A percentile compares a stretch with the other conserved stretches of the same genome.
phyloP scores from a whole-genome alignment of 805 yeast species.

The Metschnikowia matae region DNA sequence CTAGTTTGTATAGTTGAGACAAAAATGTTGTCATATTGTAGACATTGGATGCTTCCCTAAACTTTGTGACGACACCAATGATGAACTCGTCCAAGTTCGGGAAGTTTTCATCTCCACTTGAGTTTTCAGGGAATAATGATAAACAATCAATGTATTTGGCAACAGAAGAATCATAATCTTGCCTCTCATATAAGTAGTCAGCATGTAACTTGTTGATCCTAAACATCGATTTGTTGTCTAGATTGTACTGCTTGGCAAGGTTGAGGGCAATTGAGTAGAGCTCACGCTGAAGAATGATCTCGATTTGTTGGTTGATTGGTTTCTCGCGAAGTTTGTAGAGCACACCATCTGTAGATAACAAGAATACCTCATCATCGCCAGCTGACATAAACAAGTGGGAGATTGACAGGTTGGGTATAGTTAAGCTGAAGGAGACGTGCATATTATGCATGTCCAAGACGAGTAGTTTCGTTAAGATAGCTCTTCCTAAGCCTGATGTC shows the following conservation, averaged over 20 bases:
- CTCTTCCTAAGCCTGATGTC: slow-evolving; percentile 9
- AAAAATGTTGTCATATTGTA: slow-evolving; percentile 59
- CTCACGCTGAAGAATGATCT: slow-evolving; percentile 63
- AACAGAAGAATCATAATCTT: slow-evolving; percentile 65
- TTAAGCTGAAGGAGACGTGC: slow-evolving; percentile 63
- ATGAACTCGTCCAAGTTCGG: slow-evolving; percentile 28
- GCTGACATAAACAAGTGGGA: slow-evolving; percentile 48
- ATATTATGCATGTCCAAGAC: slow-evolving; percentile 69
- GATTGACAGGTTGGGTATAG: slow-evolving; percentile 60
- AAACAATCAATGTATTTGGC: slow-evolving; percentile 59
- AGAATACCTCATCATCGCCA: slow-evolving; percentile 50
- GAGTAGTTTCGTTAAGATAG: slow-evolving; percentile 50
- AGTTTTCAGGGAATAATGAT: slow-evolving; percentile 17
- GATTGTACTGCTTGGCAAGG: slow-evolving; percentile 46
- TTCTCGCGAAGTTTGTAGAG: slow-evolving; percentile 67
- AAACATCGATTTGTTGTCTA: slow-evolving; percentile 27
- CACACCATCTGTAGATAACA: slow-evolving; percentile 73
- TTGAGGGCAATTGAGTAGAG: slow-evolving; percentile 69
- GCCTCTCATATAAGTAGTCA: slow-evolving; percentile 63
- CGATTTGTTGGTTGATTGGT: slow-evolving; percentile 61
- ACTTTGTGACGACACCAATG: slow-evolving; percentile 74
- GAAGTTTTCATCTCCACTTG: slow-evolving; percentile 12
- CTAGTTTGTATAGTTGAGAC: slow-evolving; percentile 51
- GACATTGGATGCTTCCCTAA: slow-evolving; percentile 73
- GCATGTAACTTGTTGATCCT: slow-evolving; percentile 51